Evolutionary conservation across 768 basidiomycete genomes (phyloP).

Genomic region (Macrolepiota dolichaula): DNA sequence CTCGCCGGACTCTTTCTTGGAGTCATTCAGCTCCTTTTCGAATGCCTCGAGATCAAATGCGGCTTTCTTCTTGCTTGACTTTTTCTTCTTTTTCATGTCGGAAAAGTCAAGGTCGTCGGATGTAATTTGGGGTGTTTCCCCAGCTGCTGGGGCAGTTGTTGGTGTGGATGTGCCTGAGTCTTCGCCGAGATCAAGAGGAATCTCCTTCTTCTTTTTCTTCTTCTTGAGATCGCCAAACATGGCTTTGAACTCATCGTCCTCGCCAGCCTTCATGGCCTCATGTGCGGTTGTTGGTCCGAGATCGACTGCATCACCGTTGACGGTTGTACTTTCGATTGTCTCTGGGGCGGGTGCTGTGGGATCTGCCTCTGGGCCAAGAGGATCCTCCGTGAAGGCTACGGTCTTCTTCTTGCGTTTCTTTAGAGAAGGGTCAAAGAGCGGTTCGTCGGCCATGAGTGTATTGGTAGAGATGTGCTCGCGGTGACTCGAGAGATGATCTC

Average conservation of each 20-base stretch:
- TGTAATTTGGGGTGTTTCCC: constrained; percentile 41
- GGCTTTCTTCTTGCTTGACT: constrained; percentile 81
- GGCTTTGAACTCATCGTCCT: constrained; percentile 71
- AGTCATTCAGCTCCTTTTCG: constrained; percentile 83
- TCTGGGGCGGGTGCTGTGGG: constrained; percentile 77
- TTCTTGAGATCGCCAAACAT: constrained; percentile 90
- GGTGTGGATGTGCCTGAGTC: constrained; percentile 67
- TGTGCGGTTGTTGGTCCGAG: constrained; percentile 73
- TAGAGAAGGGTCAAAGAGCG: constrained; percentile 78
- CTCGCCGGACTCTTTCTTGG: constrained; percentile 56
- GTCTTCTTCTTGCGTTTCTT: constrained; percentile 88
- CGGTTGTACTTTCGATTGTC: constrained; percentile 65
- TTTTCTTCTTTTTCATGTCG: constrained; percentile 97
- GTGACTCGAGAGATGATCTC: constrained; percentile 10
- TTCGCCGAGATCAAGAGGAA: constrained; percentile 75
- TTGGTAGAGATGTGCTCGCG: neutral
- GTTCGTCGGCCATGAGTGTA: constrained; percentile 30
- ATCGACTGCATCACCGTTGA: constrained; percentile 72
- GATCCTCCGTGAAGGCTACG: constrained; percentile 83
- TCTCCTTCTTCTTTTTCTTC: constrained; percentile 93
- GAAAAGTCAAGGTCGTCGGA: constrained; percentile 89
- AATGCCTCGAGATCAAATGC: constrained; percentile 90
- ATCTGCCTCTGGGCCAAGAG: constrained; percentile 77
- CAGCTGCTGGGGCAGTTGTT: constrained; percentile 32
- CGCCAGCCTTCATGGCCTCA: constrained; percentile 63